These are phyloP conservation scores for Lipomyces orientalis DNA, from an alignment of 805 yeast species.

Conservation along the genomic window DNA sequence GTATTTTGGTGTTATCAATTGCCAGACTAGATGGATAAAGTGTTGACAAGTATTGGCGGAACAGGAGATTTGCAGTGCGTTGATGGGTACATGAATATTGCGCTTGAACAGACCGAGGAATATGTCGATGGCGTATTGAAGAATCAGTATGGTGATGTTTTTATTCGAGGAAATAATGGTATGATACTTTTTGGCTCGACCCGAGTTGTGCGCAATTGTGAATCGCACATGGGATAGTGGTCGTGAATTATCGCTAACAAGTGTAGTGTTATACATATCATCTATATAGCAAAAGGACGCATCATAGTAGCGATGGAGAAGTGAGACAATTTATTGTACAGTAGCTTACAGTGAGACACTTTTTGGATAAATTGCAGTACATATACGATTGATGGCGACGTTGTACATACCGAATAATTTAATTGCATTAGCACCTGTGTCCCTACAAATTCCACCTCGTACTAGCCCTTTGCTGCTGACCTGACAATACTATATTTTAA, in stretches of 20 bases:
- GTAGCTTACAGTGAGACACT: neutral
- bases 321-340: neutral
- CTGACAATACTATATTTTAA: neutral
- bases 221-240: neutral
- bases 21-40: neutral
- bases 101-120: conserved; percentile 79
- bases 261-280: conserved; percentile 3
- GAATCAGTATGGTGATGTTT: conserved; percentile 73
- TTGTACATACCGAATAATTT: neutral
- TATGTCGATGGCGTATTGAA: conserved; percentile 56
- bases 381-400: neutral
- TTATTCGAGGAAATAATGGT: conserved; percentile 87
- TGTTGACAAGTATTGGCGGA: neutral
- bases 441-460: neutral
- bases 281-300: neutral
- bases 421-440: neutral
- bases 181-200: conserved; percentile 43
- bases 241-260: neutral
- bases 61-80: conserved; percentile 73
- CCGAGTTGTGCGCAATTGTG: neutral
- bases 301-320: neutral
- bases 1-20: neutral
- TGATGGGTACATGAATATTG: conserved; percentile 97
- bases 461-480: neutral
- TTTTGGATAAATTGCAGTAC: neutral